Percentiles rank a stretch among this genome's conserved stretches.
Evolutionary conservation across 2,329 filamentous ascomycete genomes (phyloP).

Genomic region (Ophiocordyceps robertsii): DNA sequence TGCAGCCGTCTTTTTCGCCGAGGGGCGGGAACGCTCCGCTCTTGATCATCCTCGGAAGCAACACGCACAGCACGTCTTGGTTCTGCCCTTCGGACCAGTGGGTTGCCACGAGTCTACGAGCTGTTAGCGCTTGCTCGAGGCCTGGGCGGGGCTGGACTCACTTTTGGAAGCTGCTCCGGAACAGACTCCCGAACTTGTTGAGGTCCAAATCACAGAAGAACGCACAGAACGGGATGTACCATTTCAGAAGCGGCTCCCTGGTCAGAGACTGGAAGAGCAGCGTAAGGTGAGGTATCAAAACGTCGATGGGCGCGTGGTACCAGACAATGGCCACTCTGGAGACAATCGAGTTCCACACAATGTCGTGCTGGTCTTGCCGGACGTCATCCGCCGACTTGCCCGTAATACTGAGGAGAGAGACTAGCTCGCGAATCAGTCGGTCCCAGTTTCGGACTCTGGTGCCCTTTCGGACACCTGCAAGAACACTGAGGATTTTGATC

Average conservation of each 20-base stretch:
- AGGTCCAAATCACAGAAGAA: conserved; percentile 62
- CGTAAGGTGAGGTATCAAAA: conserved; percentile 56
- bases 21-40: conserved; percentile 38
- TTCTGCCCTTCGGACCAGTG: conserved; percentile 57
- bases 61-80: conserved; percentile 54
- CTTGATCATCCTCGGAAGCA: conserved; percentile 52
- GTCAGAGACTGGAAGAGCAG: conserved; percentile 52
- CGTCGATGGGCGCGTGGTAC: conserved; percentile 66
- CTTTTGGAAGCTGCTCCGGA: conserved; percentile 71
- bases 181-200: conserved; percentile 64
- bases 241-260: conserved; percentile 49
- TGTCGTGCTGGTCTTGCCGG: conserved; percentile 20
- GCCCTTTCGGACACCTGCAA: conserved; percentile 72
- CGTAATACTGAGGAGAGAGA: conserved; percentile 35
- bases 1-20: conserved; percentile 38
- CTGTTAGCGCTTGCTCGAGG: conserved; percentile 5
- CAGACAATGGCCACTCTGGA: conserved; percentile 52
- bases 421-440: conserved; percentile 41
- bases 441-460: conserved; percentile 62
- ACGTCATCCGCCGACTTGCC: conserved; percentile 23
- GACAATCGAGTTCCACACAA: conserved; percentile 46
- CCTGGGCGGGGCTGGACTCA: conserved; percentile 21
- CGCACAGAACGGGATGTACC: conserved; percentile 78
- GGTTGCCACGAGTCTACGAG: conserved; percentile 54
- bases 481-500: conserved; percentile 49